Base-by-base conservation (phyloP, 441 rosid genomes). In the Erysimum cheiri region DNA sequence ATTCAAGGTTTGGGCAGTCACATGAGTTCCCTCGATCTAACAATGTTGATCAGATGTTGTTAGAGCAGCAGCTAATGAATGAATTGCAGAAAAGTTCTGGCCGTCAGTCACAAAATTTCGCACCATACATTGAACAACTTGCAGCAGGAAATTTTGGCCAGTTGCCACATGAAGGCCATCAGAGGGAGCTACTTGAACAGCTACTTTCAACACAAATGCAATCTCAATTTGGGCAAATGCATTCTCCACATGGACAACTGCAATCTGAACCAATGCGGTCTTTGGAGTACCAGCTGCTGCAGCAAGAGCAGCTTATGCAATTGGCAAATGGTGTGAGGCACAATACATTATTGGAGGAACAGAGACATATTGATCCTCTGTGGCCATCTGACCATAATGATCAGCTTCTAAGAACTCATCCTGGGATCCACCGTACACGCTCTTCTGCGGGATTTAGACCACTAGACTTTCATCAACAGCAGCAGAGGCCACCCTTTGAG, bases 51-150 rank as follows among this genome's bases (percentile, higher is more conserved):
- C 92, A 86, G 75, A 82, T 80, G 78, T 75, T 91, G 52, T 74
- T 91, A 57, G 97, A 86, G 79, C 93, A 85, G 77, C 92, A 83
- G 62, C 79, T 88, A 71, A 71, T 80, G 43, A 85, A 72, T 63
- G 87, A 83, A 37, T 22, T 83, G 71, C 85, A 86, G 70, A 84
- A 75, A 46, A 71, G 77, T 41, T 53, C 87, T 50, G 82, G 85
- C 78, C 81, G 80, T 78, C 78, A 73, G 36, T 70, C 84, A 50
- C 81, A 85, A 54, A 85, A 86, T 70, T 77, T 77, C 43, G 78
- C 77, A 69, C 82, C 91, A 69, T 80, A 85, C 54, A 26, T 85
- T 41, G 96, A 89, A 78, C 90, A 83, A 70, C 79, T 83, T 56
- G 58, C 78, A 4, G 84, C 79, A 40, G 82, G 86, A 57, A 88